Percentiles rank a stretch among this genome's conserved stretches.
Evolutionary conservation across 2,329 filamentous ascomycete species (phyloP).

Genomic region (Aspergillus thermomutatus): DNA sequence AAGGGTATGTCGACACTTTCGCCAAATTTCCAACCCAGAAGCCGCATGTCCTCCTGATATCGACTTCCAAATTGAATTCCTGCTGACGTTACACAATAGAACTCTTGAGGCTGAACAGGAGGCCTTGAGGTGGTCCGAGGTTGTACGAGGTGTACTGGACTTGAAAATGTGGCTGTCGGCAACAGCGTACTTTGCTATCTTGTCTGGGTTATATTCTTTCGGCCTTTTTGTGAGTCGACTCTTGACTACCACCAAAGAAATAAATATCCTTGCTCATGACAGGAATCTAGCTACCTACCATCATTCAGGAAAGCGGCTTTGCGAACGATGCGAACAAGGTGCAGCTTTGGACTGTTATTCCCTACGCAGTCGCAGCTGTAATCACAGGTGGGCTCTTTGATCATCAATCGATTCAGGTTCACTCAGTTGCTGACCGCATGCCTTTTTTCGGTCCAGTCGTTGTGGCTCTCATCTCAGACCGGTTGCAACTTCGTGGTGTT

Average conservation of each 20-base stretch:
- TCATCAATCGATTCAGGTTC: not conserved
- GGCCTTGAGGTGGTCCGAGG: conserved; percentile 59
- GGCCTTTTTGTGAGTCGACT: conserved; percentile 55
- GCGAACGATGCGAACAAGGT: conserved; percentile 55
- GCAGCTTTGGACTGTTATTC: conserved; percentile 63
- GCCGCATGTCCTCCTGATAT: not conserved
- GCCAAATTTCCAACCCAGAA: not conserved
- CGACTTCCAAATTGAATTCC: not conserved
- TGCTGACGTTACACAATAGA: conserved; percentile 6
- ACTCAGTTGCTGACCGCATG: not conserved
- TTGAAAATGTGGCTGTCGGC: conserved; percentile 63
- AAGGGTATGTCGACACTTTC: conserved; percentile 20
- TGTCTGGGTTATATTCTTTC: conserved; percentile 59
- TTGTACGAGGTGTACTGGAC: conserved; percentile 58
- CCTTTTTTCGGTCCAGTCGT: conserved; percentile 13
- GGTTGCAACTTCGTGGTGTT: conserved; percentile 56
- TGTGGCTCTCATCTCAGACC: conserved; percentile 57
- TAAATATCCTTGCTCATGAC: not conserved
- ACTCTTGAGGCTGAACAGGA: conserved; percentile 36
- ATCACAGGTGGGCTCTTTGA: conserved; percentile 46
- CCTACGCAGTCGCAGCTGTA: conserved; percentile 59
- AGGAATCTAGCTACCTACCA: conserved; percentile 55
- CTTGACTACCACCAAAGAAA: not conserved
- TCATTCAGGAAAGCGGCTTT: conserved; percentile 56
- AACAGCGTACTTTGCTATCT: conserved; percentile 58